phyloP scores from a whole-genome alignment of 2,329 filamentous ascomycete genomes.

The Ophiostoma montium region DNA sequence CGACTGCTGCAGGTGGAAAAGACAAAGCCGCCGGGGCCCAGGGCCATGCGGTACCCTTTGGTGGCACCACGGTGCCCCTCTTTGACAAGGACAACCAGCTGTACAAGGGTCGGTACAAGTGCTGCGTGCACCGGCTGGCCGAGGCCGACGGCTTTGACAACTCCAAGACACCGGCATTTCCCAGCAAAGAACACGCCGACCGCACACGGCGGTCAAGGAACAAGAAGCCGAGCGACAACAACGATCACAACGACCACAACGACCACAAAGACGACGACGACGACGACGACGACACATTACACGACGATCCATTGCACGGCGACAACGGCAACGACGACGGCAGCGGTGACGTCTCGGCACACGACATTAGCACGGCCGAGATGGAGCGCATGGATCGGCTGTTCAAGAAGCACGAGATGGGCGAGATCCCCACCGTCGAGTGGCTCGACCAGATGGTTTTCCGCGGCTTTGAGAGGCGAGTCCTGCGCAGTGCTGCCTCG shows the following conservation, averaged over 20 bases:
- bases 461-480: slow-evolving; percentile 69
- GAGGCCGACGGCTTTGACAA: slow-evolving; percentile 74
- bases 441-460: slow-evolving; percentile 96
- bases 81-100: slow-evolving; percentile 88
- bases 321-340: slow-evolving; percentile 28
- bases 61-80: slow-evolving; percentile 80
- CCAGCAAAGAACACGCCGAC: slow-evolving; percentile 36
- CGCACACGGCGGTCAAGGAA: slow-evolving; percentile 26
- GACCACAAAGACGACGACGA: slow-evolving; percentile 19
- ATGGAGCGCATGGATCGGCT: slow-evolving; percentile 77
- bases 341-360: slow-evolving; percentile 24
- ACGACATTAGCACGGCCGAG: slow-evolving; percentile 67
- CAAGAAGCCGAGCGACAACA: slow-evolving; percentile 27
- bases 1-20: slow-evolving; percentile 42
- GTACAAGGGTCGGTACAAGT: slow-evolving; percentile 86
- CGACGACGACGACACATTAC: slow-evolving; percentile 24
- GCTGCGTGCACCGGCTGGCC: slow-evolving; percentile 66
- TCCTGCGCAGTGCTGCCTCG: slow-evolving; percentile 40
- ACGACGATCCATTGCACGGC: not conserved
- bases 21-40: slow-evolving; percentile 34
- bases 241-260: slow-evolving; percentile 22
- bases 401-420: slow-evolving; percentile 97
- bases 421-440: slow-evolving; percentile 80
- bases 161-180: slow-evolving; percentile 61
- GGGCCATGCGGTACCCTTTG: slow-evolving; percentile 77